Conservation (phyloP, 768 basidiomycete genomes). For the Phylloporus sp. region DNA sequence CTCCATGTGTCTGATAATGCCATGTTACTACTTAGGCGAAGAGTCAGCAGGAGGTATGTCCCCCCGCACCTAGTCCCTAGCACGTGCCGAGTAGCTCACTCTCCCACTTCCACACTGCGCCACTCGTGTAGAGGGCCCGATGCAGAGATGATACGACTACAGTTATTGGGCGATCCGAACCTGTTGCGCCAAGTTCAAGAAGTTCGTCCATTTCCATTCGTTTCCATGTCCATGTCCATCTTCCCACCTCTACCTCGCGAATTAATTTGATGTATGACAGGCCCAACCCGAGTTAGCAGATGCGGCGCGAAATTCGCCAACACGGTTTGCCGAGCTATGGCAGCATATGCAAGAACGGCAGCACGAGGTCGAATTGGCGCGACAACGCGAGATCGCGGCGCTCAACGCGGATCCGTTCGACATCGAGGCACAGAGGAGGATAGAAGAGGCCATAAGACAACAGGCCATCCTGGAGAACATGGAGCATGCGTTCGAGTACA, state of each 20-base stretch:
- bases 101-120: background rate
- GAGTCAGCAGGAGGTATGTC: constrained; percentile 44
- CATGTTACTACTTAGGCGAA: constrained; percentile 64
- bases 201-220: constrained; percentile 37
- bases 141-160: constrained; percentile 86
- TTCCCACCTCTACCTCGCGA: background rate
- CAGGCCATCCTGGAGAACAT: constrained; percentile 89
- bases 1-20: constrained; percentile 59
- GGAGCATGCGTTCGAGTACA: constrained; percentile 90
- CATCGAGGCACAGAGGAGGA: constrained; percentile 85
- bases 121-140: constrained; percentile 52
- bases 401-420: constrained; percentile 89
- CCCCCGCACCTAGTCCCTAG: background rate
- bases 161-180: constrained; percentile 76
- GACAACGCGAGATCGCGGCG: constrained; percentile 55
- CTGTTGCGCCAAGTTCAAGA: constrained; percentile 70
- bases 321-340: constrained; percentile 70
- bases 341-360: constrained; percentile 56
- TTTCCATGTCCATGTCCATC: background rate
- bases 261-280: constrained; percentile 34
- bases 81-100: background rate
- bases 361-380: constrained; percentile 46
- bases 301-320: constrained; percentile 64
- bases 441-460: constrained; percentile 89
- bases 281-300: constrained; percentile 75